A percentile compares a stretch with the other conserved stretches of the same genome.
phyloP scores from a whole-genome alignment of 2,329 filamentous ascomycete species.

The Trichoderma hamatum region DNA sequence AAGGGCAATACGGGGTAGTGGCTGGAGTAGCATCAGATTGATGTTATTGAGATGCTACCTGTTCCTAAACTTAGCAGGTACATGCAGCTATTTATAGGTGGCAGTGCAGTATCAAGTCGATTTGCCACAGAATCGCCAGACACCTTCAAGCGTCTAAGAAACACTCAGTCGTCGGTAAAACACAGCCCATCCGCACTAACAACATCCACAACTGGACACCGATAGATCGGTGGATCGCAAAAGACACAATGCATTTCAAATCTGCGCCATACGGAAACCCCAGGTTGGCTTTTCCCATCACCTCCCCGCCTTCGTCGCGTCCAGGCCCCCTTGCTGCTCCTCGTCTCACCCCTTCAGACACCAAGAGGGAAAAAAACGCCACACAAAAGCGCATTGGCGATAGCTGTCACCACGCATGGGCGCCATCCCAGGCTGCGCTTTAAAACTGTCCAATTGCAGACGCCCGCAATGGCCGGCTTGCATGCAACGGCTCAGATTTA shows the following conservation, averaged over 20 bases:
- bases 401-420: background rate
- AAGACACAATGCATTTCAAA: background rate
- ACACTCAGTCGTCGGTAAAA: background rate
- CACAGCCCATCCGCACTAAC: background rate
- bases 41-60: background rate
- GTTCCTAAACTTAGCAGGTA: background rate
- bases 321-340: background rate
- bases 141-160: too few species aligned
- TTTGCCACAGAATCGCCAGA: background rate
- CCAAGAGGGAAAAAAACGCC: constrained; percentile 1
- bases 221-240: constrained; percentile 2
- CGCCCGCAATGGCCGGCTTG: background rate
- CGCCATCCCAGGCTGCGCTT: constrained; percentile 4
- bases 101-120: background rate
- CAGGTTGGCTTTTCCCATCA: too few species aligned
- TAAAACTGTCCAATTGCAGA: constrained; percentile 6
- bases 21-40: background rate
- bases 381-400: constrained; percentile 11
- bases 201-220: background rate
- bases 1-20: background rate
- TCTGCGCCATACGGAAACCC: background rate
- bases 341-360: constrained; percentile 8
- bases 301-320: background rate
- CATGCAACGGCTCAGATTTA: constrained; percentile 6
- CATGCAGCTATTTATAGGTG: background rate